These are phyloP conservation scores for Xylaria palmicola DNA, from an alignment of 495 filamentous ascomycete genomes.

Conservation along the genomic window DNA sequence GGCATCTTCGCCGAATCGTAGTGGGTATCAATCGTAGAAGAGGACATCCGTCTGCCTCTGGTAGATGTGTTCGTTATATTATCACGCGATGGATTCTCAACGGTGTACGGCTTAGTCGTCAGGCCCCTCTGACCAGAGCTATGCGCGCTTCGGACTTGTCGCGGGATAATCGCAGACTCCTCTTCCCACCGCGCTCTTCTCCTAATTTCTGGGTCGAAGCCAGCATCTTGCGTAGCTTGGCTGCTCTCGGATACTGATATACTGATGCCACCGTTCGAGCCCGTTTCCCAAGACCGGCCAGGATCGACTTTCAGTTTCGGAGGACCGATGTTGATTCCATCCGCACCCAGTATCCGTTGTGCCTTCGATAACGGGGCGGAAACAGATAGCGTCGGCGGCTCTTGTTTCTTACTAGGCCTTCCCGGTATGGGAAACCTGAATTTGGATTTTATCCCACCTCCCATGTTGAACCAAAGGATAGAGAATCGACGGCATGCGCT, in stretches of 20 bases:
- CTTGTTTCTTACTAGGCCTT: constrained; percentile 38
- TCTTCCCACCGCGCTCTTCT: constrained; percentile 39
- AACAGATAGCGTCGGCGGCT: constrained; percentile 17
- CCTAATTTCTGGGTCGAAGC: constrained; percentile 17
- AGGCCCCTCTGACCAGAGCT: constrained; percentile 15
- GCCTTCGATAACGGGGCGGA: constrained; percentile 41
- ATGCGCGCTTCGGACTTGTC: constrained; percentile 20
- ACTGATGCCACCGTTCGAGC: constrained; percentile 48
- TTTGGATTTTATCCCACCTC: constrained; percentile 44
- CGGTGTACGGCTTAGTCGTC: constrained; percentile 21
- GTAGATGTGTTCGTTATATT: constrained; percentile 37
- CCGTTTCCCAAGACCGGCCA: constrained; percentile 42
- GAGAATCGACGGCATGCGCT: neutral
- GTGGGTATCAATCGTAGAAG: constrained; percentile 51
- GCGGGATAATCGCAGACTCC: constrained; percentile 50
- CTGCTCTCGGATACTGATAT: constrained; percentile 50
- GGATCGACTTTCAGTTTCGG: constrained; percentile 22
- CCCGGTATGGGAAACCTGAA: constrained; percentile 55
- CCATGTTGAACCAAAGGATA: constrained; percentile 38
- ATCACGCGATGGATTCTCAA: constrained; percentile 24
- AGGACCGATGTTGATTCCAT: constrained; percentile 29
- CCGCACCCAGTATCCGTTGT: constrained; percentile 45
- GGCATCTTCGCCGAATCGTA: constrained; percentile 54
- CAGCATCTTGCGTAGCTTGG: constrained; percentile 15
- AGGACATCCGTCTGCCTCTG: constrained; percentile 44